Percentiles rank a stretch among this genome's conserved stretches.
phyloP scores from a whole-genome alignment of 1,284 basidiomycete genomes.

The Cutaneotrichosporon sp. region DNA sequence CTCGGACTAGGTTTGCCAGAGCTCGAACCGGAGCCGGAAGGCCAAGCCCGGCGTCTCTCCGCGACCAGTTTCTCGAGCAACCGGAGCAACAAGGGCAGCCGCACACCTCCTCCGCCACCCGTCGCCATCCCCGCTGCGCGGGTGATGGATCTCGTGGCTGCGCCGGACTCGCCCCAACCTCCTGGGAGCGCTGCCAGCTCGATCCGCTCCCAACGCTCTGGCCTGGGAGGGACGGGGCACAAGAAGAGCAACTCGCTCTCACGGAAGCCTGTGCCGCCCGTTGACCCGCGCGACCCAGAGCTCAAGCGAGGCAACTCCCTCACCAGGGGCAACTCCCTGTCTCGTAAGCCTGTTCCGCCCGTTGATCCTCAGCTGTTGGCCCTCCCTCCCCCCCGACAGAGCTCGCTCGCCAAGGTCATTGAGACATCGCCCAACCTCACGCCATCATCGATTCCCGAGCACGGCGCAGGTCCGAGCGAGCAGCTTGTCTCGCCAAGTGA shows the following conservation, averaged over 20 bases:
- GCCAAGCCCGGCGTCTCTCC: too few species aligned
- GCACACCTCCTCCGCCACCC: not conserved
- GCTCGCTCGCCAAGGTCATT: too few species aligned
- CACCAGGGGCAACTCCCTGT: not conserved
- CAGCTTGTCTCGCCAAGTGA: not conserved
- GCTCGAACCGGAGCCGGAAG: too few species aligned
- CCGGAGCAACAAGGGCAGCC: not conserved
- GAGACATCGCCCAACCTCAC: too few species aligned
- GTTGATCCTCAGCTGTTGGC: slow-evolving; percentile 4
- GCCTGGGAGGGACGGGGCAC: too few species aligned
- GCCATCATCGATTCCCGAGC: too few species aligned
- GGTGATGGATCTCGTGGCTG: not conserved
- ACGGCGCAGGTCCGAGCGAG: not conserved
- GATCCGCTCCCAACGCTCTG: slow-evolving; percentile 3
- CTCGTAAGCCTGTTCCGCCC: slow-evolving; percentile 6
- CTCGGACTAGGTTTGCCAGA: too few species aligned
- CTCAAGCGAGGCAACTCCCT: too few species aligned
- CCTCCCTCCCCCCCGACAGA: too few species aligned
- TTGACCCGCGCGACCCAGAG: too few species aligned
- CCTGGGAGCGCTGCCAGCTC: not conserved
- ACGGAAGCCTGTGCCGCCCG: slow-evolving; percentile 7
- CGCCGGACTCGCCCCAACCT: not conserved
- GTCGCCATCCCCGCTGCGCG: not conserved
- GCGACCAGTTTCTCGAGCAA: too few species aligned
- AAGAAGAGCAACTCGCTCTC: not conserved